These are phyloP conservation scores for Populus hybrid DNA, from an alignment of 441 rosid species.

Conservation along the genomic window DNA sequence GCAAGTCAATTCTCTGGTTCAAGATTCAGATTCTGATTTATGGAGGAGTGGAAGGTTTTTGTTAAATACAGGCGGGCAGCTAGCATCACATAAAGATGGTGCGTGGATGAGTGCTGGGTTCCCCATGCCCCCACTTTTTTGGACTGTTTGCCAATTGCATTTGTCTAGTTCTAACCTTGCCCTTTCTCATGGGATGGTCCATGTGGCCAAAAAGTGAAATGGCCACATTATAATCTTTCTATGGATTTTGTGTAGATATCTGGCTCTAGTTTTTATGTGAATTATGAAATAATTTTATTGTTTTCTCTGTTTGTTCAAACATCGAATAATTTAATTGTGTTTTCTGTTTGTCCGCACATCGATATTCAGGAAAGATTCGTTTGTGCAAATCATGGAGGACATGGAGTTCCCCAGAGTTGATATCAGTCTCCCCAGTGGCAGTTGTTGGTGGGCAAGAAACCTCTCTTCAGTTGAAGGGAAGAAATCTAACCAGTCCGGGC, in stretches of 20 bases:
- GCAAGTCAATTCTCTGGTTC: conserved; percentile 49
- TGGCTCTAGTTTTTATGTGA: background rate
- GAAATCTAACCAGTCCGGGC: conserved; percentile 61
- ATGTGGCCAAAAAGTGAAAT: background rate
- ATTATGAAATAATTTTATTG: background rate
- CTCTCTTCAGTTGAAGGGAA: conserved; percentile 65
- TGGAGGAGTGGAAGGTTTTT: conserved; percentile 79
- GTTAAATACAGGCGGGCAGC: conserved; percentile 54
- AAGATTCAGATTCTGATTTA: conserved; percentile 52
- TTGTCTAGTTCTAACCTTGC: background rate
- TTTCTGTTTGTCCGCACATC: background rate
- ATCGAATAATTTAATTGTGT: conserved; percentile 5
- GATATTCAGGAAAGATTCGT: conserved; percentile 57
- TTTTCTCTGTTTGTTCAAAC: background rate
- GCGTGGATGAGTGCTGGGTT: conserved; percentile 18
- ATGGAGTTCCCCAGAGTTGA: conserved; percentile 80
- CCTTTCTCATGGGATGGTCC: background rate
- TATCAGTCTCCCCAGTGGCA: conserved; percentile 78
- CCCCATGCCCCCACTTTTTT: background rate
- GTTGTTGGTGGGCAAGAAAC: conserved; percentile 68
- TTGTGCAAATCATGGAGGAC: conserved; percentile 71
- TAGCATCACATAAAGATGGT: conserved; percentile 80
- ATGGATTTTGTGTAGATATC: background rate
- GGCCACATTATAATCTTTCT: background rate
- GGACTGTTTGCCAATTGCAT: background rate